Conservation (phyloP, 2,329 filamentous ascomycete genomes). For the Aspergillus oerlinghausenensis region DNA sequence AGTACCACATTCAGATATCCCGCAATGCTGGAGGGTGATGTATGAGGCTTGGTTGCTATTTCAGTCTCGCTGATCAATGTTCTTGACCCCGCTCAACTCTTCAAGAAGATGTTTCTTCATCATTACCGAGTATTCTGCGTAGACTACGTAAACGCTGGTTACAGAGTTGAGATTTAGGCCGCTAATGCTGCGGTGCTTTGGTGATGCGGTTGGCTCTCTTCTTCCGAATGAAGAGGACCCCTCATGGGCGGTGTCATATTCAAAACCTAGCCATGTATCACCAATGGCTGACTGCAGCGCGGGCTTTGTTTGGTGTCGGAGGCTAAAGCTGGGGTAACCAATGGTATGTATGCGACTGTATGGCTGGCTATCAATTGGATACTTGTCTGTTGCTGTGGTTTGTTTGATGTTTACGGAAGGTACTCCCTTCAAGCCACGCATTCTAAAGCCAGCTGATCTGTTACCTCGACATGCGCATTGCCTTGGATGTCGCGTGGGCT, state of each 20-base stretch:
- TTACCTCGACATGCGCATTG: background rate
- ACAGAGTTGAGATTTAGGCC: conserved; percentile 7
- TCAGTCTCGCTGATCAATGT: conserved; percentile 3
- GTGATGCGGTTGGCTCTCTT: background rate
- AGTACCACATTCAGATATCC: conserved; percentile 3
- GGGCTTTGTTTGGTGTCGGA: background rate
- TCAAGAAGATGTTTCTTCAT: background rate
- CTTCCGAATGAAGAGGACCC: background rate
- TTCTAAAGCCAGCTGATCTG: background rate
- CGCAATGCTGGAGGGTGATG: conserved; percentile 11
- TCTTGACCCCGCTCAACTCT: background rate
- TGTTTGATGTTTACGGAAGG: background rate
- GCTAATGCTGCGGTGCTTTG: conserved; percentile 5
- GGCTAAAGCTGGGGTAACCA: background rate
- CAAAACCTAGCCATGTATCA: background rate
- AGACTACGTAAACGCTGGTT: background rate
- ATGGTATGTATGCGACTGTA: background rate
- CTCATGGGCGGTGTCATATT: background rate
- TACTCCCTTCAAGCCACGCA: background rate
- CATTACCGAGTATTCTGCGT: background rate
- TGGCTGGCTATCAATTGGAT: background rate
- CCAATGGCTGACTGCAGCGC: background rate
- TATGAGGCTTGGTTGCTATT: conserved; percentile 3
- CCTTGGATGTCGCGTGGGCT: conserved; percentile 5
- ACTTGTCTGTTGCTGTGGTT: background rate